Conservation (phyloP, 805 yeast species). For the Cyberlindnera euphorbiae region DNA sequence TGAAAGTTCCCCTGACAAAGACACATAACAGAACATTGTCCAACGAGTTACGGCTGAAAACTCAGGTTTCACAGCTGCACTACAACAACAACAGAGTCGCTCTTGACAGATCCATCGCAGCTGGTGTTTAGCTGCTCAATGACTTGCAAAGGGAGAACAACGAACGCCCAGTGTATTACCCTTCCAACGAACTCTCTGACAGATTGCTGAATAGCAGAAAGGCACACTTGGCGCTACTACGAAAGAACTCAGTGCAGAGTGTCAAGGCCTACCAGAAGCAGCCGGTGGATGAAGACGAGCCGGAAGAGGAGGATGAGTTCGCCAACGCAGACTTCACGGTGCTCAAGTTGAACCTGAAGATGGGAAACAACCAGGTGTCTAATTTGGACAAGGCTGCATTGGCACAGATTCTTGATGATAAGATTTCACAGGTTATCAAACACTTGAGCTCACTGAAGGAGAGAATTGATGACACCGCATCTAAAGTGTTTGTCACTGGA, state of each 20-base stretch:
- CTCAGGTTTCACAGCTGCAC: conserved; percentile 67
- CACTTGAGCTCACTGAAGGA: conserved; percentile 71
- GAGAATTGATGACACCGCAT: conserved; percentile 84
- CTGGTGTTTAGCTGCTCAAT: conserved; percentile 44
- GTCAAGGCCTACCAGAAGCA: conserved; percentile 17
- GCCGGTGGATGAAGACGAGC: conserved; percentile 17
- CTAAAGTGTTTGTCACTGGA: conserved; percentile 94
- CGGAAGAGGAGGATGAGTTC: conserved; percentile 16
- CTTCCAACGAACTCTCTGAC: conserved; percentile 34
- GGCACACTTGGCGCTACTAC: conserved; percentile 49
- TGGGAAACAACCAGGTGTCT: conserved; percentile 44
- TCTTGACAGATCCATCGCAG: conserved; percentile 55
- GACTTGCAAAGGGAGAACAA: conserved; percentile 54
- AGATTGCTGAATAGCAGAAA: conserved; percentile 40
- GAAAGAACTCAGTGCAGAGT: conserved; percentile 33
- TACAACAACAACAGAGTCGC: conserved; percentile 70
- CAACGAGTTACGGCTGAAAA: conserved; percentile 34
- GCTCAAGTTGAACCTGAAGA: conserved; percentile 56
- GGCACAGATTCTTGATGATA: conserved; percentile 64
- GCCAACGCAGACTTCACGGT: conserved; percentile 47
- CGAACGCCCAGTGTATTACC: conserved; percentile 58
- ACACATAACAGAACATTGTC: conserved; percentile 23
- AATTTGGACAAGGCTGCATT: conserved; percentile 64
- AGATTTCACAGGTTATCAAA: conserved; percentile 56
- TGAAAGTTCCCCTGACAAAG: conserved; percentile 6